These are phyloP conservation scores for Lactifluus subvellereus DNA, from an alignment of 768 basidiomycete genomes.

Conservation along the genomic window DNA sequence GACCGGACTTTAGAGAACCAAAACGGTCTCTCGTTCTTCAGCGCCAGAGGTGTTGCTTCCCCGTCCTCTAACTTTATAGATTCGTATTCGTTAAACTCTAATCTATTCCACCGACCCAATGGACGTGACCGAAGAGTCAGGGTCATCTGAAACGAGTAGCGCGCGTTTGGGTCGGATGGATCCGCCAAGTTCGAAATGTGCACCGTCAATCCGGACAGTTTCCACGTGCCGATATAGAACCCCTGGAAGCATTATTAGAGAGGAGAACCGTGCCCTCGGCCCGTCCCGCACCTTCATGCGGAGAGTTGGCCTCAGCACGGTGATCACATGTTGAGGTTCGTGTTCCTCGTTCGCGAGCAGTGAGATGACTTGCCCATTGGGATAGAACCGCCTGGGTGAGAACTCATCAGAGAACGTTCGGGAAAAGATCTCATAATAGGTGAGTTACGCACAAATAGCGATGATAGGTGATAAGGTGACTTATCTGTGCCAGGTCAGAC, in stretches of 20 bases:
- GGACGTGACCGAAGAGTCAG: constrained; percentile 69
- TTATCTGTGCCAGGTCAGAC: constrained; percentile 44
- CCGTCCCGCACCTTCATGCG: constrained; percentile 61
- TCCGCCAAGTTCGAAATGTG: constrained; percentile 62
- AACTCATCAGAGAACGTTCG: neutral
- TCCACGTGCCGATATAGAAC: constrained; percentile 66
- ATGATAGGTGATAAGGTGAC: constrained; percentile 86
- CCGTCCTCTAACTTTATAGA: constrained; percentile 73
- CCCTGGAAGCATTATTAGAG: constrained; percentile 42
- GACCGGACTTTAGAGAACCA: constrained; percentile 91
- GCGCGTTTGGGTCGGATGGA: constrained; percentile 30
- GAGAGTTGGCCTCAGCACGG: constrained; percentile 65
- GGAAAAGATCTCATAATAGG: neutral
- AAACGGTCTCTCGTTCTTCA: constrained; percentile 86
- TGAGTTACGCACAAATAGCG: constrained; percentile 65
- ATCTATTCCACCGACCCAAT: constrained; percentile 78
- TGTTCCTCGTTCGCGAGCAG: constrained; percentile 77
- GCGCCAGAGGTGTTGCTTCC: constrained; percentile 57
- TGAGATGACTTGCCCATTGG: constrained; percentile 81
- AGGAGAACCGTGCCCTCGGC: neutral
- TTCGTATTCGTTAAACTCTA: constrained; percentile 68
- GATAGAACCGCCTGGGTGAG: constrained; percentile 68
- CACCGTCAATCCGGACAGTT: constrained; percentile 55
- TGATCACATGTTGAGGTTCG: constrained; percentile 65
- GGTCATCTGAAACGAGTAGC: constrained; percentile 71